Evolutionary conservation across 208 protist species (phyloP).

Genomic region (Naegleria fowleri): DNA sequence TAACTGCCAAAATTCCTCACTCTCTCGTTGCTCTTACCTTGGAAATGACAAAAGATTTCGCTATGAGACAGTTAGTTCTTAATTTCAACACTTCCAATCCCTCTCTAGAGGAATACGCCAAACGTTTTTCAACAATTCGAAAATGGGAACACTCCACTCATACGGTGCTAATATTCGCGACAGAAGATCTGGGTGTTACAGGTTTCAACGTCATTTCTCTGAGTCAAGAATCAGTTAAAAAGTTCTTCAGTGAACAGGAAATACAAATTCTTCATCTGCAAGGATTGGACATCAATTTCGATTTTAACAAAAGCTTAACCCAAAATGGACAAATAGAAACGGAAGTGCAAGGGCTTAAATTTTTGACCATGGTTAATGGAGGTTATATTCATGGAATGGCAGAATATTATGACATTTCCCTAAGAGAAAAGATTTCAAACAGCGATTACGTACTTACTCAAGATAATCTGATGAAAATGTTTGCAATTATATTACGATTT

Average conservation of each 20-base stretch:
- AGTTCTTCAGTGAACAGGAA: not conserved
- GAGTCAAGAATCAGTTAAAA: not conserved
- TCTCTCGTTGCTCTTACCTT: not conserved
- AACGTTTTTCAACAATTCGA: not conserved
- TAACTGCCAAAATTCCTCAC: too few relatives aligned
- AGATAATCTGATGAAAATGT: constrained; percentile 64
- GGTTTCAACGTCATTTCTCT: constrained; percentile 3
- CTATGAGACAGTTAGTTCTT: not conserved
- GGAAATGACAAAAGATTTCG: constrained; percentile 20
- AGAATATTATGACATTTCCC: not conserved
- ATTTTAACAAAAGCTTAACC: not conserved
- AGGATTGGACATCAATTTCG: constrained; percentile 16
- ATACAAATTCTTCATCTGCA: not conserved
- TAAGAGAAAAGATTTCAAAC: not conserved
- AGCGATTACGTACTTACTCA: constrained; percentile 52
- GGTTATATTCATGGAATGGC: not conserved
- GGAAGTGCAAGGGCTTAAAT: not conserved
- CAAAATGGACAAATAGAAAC: constrained; percentile 12
- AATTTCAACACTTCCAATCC: not conserved
- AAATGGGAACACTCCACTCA: constrained; percentile 13
- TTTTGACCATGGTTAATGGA: not conserved
- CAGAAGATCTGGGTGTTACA: too few relatives aligned
- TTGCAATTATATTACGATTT: constrained; percentile 47
- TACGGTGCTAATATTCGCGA: not conserved
- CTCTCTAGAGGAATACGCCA: not conserved